Evolutionary conservation across 2,329 filamentous ascomycete species (phyloP).

Genomic region (Cytospora chrysosperma): DNA sequence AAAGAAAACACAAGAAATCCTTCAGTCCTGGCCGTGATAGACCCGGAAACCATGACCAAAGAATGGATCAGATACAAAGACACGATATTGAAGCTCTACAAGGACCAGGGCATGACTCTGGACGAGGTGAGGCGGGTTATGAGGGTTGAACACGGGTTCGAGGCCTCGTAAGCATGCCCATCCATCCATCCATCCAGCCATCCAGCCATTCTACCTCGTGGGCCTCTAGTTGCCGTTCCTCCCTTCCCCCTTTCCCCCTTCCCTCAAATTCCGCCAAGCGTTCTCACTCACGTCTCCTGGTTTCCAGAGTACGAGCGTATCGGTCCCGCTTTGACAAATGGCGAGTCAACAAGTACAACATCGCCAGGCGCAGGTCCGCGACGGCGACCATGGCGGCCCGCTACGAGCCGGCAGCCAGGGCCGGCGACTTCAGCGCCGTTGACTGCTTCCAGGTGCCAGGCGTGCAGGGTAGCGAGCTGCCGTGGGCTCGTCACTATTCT

Average conservation of each 20-base stretch:
- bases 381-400: background rate
- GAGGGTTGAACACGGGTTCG: constrained; percentile 39
- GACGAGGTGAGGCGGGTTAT: constrained; percentile 42
- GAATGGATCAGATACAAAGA: constrained; percentile 40
- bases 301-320: constrained; percentile 44
- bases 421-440: background rate
- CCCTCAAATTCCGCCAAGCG: no score
- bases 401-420: background rate
- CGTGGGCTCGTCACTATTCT: constrained; percentile 6
- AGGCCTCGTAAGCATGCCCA: constrained; percentile 40
- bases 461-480: constrained; percentile 1
- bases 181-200: no score
- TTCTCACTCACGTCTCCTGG: constrained; percentile 13
- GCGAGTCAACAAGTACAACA: constrained; percentile 48
- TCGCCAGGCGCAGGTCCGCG: constrained; percentile 1
- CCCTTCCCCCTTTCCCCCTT: no score
- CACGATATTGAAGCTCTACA: constrained; percentile 42
- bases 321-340: constrained; percentile 48
- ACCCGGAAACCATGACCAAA: constrained; percentile 42
- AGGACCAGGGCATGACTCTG: constrained; percentile 39
- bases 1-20: no score
- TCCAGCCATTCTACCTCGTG: no score
- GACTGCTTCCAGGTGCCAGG: background rate
- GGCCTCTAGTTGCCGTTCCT: background rate
- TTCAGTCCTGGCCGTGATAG: background rate